Evolutionary conservation across 495 filamentous ascomycete genomes (phyloP), one percentile per base, ranked within the genome.

Genomic region (Penicillium turbatum): DNA sequence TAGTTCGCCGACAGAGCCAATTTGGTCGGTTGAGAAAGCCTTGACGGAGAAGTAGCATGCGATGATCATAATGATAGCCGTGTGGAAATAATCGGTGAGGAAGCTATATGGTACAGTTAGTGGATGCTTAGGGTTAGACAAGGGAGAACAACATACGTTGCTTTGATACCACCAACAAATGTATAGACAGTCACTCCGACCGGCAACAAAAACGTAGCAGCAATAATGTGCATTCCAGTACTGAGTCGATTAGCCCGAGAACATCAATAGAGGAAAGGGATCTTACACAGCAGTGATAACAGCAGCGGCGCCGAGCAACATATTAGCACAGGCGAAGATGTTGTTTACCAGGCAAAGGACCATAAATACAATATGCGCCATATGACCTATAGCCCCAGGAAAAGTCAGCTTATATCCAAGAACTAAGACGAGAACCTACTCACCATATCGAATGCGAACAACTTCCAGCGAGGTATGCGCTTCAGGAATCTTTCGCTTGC

Each of bases 31-130:
- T 0, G 76, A 71, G 34, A 71, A 65, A 0, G 72, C 68, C 48
- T 80, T 80, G 31, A 77, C 62, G 0, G 71, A 66, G 51, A 81
- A 79, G 46, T 73, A 74, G 45, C 71, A 74, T 1, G 64, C 66
- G 41, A 81, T 78, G 40, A 75, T 65, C 29, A 79, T 64, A 36
- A 81, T 79, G 26, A 75, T 66, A 12, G 68, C 64, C 6, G 74
- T 71, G 42, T 76, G 72, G 51, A 75, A 74, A 45, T 71, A 73
- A 51, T 71, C 68, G 6, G 67, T 70, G 12, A 81, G 56, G 62
- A 81, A 80, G 0, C 76, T 72, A 17, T 4, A 47, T 21, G 21
- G 12, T 7, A 9, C 7, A 36, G 21, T 40, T 10, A 44, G 48
- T 24, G 52, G 44, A 9, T 24, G 15, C 37, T 10, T 11, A 3